Evolutionary conservation across 495 filamentous ascomycete species (phyloP), one percentile per base, ranked within the genome.

Genomic region (Mytilinidion resinicola): DNA sequence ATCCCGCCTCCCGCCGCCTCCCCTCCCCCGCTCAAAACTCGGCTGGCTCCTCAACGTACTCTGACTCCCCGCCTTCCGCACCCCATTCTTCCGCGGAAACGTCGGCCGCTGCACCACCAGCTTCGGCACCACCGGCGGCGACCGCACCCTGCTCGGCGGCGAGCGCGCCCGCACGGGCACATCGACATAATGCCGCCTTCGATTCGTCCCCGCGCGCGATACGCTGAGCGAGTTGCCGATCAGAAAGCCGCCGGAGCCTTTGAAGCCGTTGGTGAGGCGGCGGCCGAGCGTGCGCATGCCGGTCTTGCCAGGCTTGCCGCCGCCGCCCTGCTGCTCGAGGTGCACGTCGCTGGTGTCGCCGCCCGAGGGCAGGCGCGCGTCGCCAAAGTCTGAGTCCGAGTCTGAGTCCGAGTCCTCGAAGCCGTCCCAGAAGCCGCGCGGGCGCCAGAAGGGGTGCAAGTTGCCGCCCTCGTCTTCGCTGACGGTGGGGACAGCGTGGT

Each of bases 401-500:
- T 74, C 72, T 33, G 77, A 72, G 10, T 78, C 70, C 8, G 75
- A 73, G 55, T 80, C 77, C 36, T 79, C 77, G 6, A 79, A 72
- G 55, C 85, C 82, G 33, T 88, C 85, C 78, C 82, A 87, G 67
- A 88, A 89, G 21, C 82, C 76, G 21, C 80, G 82, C 4, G 90
- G 89, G 25, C 83, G 80, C 90, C 91, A 95, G 70, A 87, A 86
- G 1, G 90, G 89, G 65, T 93, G 86, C 5, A 91, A 74, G 48
- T 79, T 82, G 25, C 76, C 78, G 51, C 76, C 78, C 37, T 79
- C 76, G 57, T 63, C 61, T 1, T 68, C 65, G 30, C 54, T 64
- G 19, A 68, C 68, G 46, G 41, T 63, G 35, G 62, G 62, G 17
- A 65, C 60, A 14, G 46, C 48, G 61, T 61, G 39, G 56, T 54